Evolutionary conservation across 305 asterid species (phyloP).

Genomic region (Petunia hybrid): DNA sequence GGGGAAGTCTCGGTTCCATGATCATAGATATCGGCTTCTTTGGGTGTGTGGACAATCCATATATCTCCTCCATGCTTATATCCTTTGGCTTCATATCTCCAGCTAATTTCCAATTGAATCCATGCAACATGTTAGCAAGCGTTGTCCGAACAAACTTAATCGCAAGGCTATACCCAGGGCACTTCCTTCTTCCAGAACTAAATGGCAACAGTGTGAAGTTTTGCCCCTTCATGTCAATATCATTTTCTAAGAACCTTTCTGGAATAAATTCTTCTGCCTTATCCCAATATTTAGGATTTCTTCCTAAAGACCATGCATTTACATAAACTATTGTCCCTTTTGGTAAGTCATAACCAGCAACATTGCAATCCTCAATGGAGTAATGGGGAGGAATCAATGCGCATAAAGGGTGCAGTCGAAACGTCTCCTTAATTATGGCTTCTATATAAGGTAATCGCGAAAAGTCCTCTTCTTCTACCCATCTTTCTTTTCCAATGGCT

Average conservation of each 20-base stretch:
- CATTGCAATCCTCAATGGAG: conserved; percentile 47
- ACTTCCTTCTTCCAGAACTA: conserved; percentile 47
- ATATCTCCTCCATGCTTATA: conserved; percentile 42
- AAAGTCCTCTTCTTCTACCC: conserved; percentile 43
- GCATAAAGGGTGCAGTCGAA: conserved; percentile 49
- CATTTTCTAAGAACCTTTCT: conserved; percentile 37
- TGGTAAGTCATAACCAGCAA: conserved; percentile 51
- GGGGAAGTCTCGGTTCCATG: conserved; percentile 37
- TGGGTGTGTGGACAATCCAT: conserved; percentile 45
- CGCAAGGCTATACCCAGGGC: conserved; percentile 44
- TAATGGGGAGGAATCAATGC: conserved; percentile 7
- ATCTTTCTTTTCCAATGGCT: conserved; percentile 41
- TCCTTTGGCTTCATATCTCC: conserved; percentile 37
- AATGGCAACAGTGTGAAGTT: conserved; percentile 43
- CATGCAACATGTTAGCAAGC: conserved; percentile 49
- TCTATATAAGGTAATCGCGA: conserved; percentile 42
- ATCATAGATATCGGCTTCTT: conserved; percentile 33
- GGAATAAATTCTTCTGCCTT: conserved; percentile 30
- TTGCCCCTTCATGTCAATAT: conserved; percentile 36
- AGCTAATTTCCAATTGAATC: conserved; percentile 42
- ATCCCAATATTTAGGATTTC: not conserved
- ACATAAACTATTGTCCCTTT: conserved; percentile 47
- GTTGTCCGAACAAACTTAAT: conserved; percentile 37
- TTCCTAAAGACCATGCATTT: conserved; percentile 60
- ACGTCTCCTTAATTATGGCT: not conserved